Base-by-base conservation (phyloP, 805 yeast genomes). In the Candida xiaguanensis region DNA sequence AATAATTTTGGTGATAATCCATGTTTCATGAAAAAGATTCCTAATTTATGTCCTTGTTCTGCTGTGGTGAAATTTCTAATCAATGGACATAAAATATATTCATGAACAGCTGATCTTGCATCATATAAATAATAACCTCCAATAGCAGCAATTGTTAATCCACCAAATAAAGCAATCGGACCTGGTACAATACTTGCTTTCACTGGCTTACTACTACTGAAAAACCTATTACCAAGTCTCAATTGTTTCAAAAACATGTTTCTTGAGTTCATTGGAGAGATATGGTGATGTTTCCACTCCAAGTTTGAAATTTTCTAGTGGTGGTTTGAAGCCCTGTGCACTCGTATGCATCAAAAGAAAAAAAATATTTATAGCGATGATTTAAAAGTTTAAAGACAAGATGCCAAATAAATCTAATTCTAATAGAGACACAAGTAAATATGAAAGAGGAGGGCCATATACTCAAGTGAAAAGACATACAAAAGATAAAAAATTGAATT, bases 31-130 rank as follows among this genome's bases (percentile, higher is more conserved):
- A 75, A 57, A 53, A 73, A 67, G 26, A 91, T 77, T 6, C 96
- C 95, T 23, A 87, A 59, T 37, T 69, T 71, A 58, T 91, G 98
- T 16, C 95, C 93, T 9, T 74, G 66, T 62, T 91, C 98, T n/a
- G 90, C 96, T 56, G 80, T 86, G 2, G 90, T 80, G 5, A 74
- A 43, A 15, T 69, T 55, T 42, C 97, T 75, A 34, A 86, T 73
- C 8, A 82, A 34, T 1, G 98, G 98, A 63, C 95, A 82, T 39
- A 82, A 63, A 1, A 85, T 69, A 53, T 84, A 86, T 58, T 91
- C 93, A 52, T 89, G 90, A 25, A 86, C 65, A 2, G 86, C 82
- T 1, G 96, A 82, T 43, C 95, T 71, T 8, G 96, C 81, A 61
- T 90, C 95, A 38, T 78, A 65, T 14, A 70, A 60, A 52, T 84